Percentiles rank a stretch among this genome's conserved stretches.
Conservation (phyloP, 805 yeast genomes). For the Clavispora vitiphila region DNA sequence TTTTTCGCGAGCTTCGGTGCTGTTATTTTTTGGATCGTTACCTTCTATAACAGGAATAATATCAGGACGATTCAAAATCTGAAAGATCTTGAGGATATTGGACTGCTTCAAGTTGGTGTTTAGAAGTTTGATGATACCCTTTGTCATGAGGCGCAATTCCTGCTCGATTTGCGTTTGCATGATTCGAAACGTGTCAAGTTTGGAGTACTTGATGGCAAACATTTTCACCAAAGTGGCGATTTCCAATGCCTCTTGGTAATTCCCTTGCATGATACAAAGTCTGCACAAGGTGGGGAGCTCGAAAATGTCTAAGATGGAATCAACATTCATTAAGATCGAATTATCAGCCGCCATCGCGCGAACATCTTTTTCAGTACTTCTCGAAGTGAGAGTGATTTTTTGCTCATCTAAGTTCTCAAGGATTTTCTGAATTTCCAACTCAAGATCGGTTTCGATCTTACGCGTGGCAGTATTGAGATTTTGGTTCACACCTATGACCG, state of each 20-base stretch:
- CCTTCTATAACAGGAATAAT: constrained; percentile 21
- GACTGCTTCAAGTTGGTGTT: constrained; percentile 75
- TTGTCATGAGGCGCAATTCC: constrained; percentile 62
- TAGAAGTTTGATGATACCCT: constrained; percentile 62
- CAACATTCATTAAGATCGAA: constrained; percentile 55
- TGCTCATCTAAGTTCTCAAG: background rate
- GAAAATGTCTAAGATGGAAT: constrained; percentile 67
- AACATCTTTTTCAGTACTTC: constrained; percentile 18
- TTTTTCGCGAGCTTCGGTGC: constrained; percentile 9
- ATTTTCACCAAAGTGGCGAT: constrained; percentile 70
- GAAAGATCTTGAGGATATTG: constrained; percentile 71
- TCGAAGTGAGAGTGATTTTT: background rate
- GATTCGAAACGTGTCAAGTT: constrained; percentile 45
- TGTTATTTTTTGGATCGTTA: background rate
- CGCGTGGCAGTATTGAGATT: constrained; percentile 21
- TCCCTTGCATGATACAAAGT: constrained; percentile 81
- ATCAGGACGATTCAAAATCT: constrained; percentile 67
- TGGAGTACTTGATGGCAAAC: constrained; percentile 64
- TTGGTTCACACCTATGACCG: constrained; percentile 38
- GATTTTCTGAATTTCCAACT: constrained; percentile 8
- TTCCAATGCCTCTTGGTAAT: constrained; percentile 86
- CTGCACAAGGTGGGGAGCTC: constrained; percentile 80
- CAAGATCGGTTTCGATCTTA: constrained; percentile 14
- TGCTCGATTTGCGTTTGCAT: constrained; percentile 47
- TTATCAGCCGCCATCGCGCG: constrained; percentile 20